Evolutionary conservation across 139 green algal genomes (phyloP).

Genomic region (Chlorella vulgaris): DNA sequence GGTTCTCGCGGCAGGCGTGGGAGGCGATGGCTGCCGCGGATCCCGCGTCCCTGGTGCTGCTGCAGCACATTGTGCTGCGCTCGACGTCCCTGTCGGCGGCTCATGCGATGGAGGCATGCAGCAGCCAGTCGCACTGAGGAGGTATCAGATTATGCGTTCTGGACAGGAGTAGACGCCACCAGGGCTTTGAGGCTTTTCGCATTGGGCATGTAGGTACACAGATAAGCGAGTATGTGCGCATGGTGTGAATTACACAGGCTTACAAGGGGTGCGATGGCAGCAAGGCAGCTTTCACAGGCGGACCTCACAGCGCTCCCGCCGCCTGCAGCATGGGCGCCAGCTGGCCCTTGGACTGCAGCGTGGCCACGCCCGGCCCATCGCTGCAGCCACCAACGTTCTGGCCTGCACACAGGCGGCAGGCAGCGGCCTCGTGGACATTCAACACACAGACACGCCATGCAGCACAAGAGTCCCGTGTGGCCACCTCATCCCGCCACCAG

Average conservation of each 20-base stretch:
- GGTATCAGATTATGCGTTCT: neutral
- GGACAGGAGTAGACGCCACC: too few species aligned
- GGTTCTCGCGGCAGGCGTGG: conserved; percentile 4
- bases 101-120: conserved; percentile 43
- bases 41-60: conserved; percentile 23
- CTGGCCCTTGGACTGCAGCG: conserved; percentile 42
- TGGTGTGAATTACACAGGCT: too few species aligned
- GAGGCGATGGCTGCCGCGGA: conserved; percentile 17
- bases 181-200: too few species aligned
- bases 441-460: too few species aligned
- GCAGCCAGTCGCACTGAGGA: conserved; percentile 19
- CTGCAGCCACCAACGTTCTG: conserved; percentile 67
- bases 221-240: too few species aligned
- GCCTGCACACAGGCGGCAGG: neutral
- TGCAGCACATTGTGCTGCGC: conserved; percentile 49
- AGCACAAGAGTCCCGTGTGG: neutral
- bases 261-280: too few species aligned
- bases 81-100: conserved; percentile 30
- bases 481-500: too few species aligned
- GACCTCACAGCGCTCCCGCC: neutral
- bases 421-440: neutral
- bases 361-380: conserved; percentile 69
- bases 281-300: too few species aligned
- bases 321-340: neutral
- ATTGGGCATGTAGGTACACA: too few species aligned